phyloP scores from a whole-genome alignment of 2,329 filamentous ascomycete species.

The Ceratocystis alfenasii region DNA sequence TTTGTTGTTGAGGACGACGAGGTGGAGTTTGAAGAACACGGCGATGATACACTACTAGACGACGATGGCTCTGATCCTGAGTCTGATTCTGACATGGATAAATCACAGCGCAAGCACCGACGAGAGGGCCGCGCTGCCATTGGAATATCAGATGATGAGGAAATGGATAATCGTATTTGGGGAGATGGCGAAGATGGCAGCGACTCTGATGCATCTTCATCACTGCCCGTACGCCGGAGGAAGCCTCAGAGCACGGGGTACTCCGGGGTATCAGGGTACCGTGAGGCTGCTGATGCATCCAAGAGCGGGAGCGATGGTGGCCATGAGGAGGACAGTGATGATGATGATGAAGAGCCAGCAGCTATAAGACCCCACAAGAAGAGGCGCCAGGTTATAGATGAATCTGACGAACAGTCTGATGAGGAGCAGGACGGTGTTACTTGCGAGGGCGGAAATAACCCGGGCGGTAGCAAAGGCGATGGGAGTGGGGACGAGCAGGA shows the following conservation, averaged over 20 bases:
- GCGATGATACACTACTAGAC: slow-evolving; percentile 7
- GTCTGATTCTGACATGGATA: not conserved
- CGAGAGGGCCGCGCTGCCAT: not conserved
- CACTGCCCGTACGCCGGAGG: not conserved
- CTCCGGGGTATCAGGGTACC: slow-evolving; percentile 3
- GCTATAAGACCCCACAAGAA: not conserved
- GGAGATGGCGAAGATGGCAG: not conserved
- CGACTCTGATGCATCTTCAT: not conserved
- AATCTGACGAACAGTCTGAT: not conserved
- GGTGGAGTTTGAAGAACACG: slow-evolving; percentile 14
- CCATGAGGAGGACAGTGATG: not conserved
- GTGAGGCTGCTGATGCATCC: not conserved
- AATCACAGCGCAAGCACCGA: not conserved
- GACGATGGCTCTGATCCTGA: not conserved
- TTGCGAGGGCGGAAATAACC: not conserved
- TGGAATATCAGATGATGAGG: slow-evolving; percentile 7
- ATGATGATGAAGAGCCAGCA: not conserved
- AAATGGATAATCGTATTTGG: not conserved
- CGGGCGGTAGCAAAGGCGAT: not conserved
- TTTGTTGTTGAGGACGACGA: slow-evolving; percentile 19
- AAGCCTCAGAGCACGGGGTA: not conserved
- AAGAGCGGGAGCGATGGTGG: not conserved
- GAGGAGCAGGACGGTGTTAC: not conserved
- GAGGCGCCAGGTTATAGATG: slow-evolving; percentile 6
- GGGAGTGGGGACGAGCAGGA: not conserved